Evolutionary conservation across 148 eudicot species (phyloP), one percentile per base, ranked within the genome.

Genomic region (Chenopodium berlandieri): DNA sequence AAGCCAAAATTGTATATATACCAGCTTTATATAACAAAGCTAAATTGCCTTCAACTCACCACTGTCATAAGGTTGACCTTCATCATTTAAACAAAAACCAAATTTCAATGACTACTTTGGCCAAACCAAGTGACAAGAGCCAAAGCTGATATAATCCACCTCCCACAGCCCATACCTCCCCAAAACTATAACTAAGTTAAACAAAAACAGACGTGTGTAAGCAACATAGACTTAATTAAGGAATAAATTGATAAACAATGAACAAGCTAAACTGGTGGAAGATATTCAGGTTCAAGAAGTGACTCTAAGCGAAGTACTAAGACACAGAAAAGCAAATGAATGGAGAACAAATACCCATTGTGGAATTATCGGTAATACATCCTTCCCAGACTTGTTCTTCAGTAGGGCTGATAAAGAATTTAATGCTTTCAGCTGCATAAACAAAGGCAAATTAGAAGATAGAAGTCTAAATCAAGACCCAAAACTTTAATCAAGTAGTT

Each of bases 391-490:
- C 86, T 91, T 92, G 82, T 95, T 85, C 86, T 93, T 89, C 82
- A 95, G 86, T 64, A 93, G 83, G 54, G 70, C 75, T 75, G 95
- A 90, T 79, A 95, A 84, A 76, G 95, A 87, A 85, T 90, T 77
- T 82, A 95, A 88, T 50, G 99, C 97, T 90, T 95, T 93, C 73
- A 95, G 88, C 99, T 95, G 94, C 66, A 80, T 70, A 83, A 84
- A 72, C 62, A 86, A 71, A 69, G 73, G 65, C n/a, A 73, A 32
- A 13, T 78, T 60, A 83, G 75, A 71, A 46, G 4, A 56, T 9
- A 34, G 50, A 12, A 32, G 13, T 68, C 30, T 47, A 56, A 4
- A 69, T 71, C 40, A 52, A 50, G n/a, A 74, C 17, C 22, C 40
- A 73, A 48, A 4, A 16, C 70, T 23, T 32, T 9, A 47, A 13